Evolutionary conservation across 2,329 filamentous ascomycete genomes (phyloP), one percentile per base, ranked within the genome.

Genomic region (Trichoderma hamatum): DNA sequence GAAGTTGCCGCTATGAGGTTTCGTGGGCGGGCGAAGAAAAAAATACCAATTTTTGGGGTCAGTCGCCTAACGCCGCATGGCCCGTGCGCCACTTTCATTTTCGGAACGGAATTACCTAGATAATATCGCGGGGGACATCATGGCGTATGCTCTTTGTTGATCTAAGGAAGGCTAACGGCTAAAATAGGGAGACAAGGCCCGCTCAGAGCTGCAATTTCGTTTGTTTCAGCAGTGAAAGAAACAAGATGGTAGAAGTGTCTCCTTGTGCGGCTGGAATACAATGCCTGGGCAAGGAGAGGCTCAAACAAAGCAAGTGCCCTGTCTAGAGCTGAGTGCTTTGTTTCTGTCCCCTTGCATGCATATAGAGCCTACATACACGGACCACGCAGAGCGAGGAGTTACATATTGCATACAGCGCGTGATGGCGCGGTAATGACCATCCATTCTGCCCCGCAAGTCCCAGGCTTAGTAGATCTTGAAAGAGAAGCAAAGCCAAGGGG

Each of bases 21-120:
- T 70, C 36, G 46, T 70, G 63, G 36, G 68, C 67, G 68, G 56
- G 67, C 59, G 61, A 67, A 69, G 55, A 70, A 70, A 70, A 70
- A 69, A 69, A 69, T 62, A 64, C 28, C 68, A 68, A 51, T 24
- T 36, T 59, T 67, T 70, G 68, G 68, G 68, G 68, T 70, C 68
- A 69, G 65, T 52, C 68, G 39, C 68, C 68, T 61, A 69, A 67
- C 68, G 68, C 32, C 61, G 46, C 39, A 43, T 70, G 68, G 68
- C 49, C 68, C 63, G 68, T 70, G 68, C 68, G 56, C 46, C 19
- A 26, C 49, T 43, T 43, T 59, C 56, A 54, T 61, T 62, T 51
- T 66, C 67, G 67, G 67, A 69, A 65, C 67, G 67, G 67, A 69
- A 55, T 68, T 49, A n/a, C n/a, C n/a, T n/a, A 49, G 39, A n/a